These are phyloP conservation scores for Salvia splendens DNA, from an alignment of 257 asterid genomes.

Conservation along the genomic window DNA sequence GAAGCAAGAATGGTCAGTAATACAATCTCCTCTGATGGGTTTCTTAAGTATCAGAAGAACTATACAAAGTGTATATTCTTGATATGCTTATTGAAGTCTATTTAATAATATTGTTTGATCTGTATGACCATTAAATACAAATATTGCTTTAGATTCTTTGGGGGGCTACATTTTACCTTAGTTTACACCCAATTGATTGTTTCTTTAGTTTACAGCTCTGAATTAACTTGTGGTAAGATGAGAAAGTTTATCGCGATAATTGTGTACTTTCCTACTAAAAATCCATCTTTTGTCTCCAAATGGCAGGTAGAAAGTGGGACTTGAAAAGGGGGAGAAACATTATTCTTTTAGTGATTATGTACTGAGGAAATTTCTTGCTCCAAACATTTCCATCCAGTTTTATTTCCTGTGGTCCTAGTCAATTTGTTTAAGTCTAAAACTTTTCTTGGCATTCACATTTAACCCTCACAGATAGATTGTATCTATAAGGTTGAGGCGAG, in stretches of 20 bases:
- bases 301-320: constrained; percentile 10
- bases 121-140: no score
- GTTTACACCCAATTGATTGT: constrained; percentile 2
- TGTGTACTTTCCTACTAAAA: neutral
- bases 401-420: no score
- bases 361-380: no score
- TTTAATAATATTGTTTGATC: neutral
- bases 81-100: neutral
- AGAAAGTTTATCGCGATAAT: no score
- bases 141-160: constrained; percentile 1
- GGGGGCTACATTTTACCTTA: neutral
- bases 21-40: neutral
- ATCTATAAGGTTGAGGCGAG: no score
- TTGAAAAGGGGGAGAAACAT: no score
- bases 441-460: no score
- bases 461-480: no score
- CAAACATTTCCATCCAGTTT: no score
- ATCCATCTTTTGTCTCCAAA: neutral
- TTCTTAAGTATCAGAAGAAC: neutral
- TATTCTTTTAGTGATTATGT: no score
- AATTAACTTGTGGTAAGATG: no score
- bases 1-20: constrained; percentile 6
- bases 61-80: neutral
- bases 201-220: constrained; percentile 2
- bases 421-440: no score